Percentiles rank a stretch among this genome's conserved stretches.
Conservation (phyloP, 2,329 filamentous ascomycete genomes). For the Fusarium nodosum region DNA sequence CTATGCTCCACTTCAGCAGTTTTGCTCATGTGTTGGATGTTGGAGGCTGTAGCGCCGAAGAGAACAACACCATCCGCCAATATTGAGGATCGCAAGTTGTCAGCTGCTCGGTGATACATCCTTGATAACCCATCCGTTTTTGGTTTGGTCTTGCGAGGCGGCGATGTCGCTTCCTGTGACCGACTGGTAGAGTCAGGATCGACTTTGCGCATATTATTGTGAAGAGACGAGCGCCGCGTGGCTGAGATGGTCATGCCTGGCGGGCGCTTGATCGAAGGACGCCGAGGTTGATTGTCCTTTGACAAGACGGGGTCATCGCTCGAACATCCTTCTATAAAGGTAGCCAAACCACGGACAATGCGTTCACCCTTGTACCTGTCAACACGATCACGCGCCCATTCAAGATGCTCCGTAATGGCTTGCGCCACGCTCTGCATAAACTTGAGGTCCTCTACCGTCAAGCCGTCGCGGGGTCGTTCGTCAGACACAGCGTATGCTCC, state of each 20-base stretch:
- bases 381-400: conserved; percentile 65
- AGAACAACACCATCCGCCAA: conserved; percentile 52
- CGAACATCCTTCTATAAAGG: conserved; percentile 66
- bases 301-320: conserved; percentile 32
- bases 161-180: conserved; percentile 3
- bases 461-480: conserved; percentile 64
- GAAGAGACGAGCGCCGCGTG: conserved; percentile 25
- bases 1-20: conserved; percentile 6
- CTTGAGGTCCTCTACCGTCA: conserved; percentile 62
- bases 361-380: conserved; percentile 66
- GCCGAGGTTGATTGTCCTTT: conserved; percentile 21
- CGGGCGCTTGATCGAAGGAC: conserved; percentile 28
- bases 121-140: conserved; percentile 43
- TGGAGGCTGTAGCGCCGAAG: conserved; percentile 49
- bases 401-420: conserved; percentile 72
- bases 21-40: conserved; percentile 22
- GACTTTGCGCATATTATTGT: conserved; percentile 22
- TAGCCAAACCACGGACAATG: conserved; percentile 67
- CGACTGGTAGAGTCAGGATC: conserved; percentile 14
- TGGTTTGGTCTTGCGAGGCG: conserved; percentile 10
- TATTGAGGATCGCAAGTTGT: conserved; percentile 50
- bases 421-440: conserved; percentile 70
- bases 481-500: conserved; percentile 73
- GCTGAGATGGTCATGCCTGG: conserved; percentile 39
- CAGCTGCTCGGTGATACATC: conserved; percentile 50